Conservation (phyloP, 345 rosid genomes). For the Linum lewisii region DNA sequence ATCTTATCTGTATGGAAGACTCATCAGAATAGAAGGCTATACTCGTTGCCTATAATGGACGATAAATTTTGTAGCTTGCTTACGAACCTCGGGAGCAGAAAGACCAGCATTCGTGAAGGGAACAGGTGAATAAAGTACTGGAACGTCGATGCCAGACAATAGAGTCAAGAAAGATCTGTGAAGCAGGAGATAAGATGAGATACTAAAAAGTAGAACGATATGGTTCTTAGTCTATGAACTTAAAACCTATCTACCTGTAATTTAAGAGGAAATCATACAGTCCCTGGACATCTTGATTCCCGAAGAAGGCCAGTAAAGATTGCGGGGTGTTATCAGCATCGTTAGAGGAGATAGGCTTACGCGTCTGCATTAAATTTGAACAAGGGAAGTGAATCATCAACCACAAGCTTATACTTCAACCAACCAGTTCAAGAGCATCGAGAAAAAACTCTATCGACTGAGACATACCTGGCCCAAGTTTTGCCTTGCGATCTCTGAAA, state of each 20-base stretch:
- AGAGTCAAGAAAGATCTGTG: slow-evolving; percentile 62
- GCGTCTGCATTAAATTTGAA: slow-evolving; percentile 41
- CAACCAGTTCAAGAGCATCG: no score
- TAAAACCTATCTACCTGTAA: slow-evolving; percentile 42
- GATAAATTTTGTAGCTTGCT: no score
- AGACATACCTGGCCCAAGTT: slow-evolving; percentile 87
- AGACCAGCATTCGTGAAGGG: slow-evolving; percentile 75
- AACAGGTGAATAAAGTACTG: slow-evolving; percentile 64
- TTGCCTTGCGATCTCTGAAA: slow-evolving; percentile 86
- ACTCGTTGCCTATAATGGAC: no score
- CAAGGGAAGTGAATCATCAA: background rate
- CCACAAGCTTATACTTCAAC: no score
- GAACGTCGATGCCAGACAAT: slow-evolving; percentile 66
- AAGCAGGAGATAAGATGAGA: slow-evolving; percentile 14
- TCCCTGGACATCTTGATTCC: slow-evolving; percentile 59
- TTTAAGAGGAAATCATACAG: slow-evolving; percentile 79
- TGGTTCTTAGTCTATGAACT: no score
- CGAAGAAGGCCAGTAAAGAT: slow-evolving; percentile 67
- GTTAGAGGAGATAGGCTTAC: slow-evolving; percentile 37
- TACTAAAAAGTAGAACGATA: background rate
- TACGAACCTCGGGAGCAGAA: slow-evolving; percentile 75
- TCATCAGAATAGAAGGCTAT: no score
- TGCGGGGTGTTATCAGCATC: slow-evolving; percentile 75
- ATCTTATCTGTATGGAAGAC: slow-evolving; percentile 77
- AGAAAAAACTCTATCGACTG: no score